These are phyloP conservation scores for Globisporangium carolinianum DNA, from an alignment of 352 stramenopile genomes.

Conservation along the genomic window DNA sequence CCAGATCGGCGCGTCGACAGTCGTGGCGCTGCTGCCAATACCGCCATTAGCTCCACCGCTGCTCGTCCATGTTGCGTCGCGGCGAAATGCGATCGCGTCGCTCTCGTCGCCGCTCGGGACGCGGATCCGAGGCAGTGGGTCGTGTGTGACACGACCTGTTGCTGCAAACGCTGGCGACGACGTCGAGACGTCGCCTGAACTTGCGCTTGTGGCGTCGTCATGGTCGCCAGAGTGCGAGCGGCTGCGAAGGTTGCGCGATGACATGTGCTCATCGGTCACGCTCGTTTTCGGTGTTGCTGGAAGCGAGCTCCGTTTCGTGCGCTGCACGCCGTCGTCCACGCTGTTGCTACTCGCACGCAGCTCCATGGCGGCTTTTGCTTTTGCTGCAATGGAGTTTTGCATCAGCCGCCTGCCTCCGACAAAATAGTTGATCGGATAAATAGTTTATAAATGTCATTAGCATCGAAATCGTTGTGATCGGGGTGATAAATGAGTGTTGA, in stretches of 20 bases:
- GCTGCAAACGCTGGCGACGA: not conserved
- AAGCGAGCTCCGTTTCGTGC: slow-evolving; percentile 7
- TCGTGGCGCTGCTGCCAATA: not conserved
- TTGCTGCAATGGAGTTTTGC: not conserved
- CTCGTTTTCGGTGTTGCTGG: not conserved
- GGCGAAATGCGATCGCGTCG: slow-evolving; percentile 1
- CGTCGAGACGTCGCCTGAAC: not conserved
- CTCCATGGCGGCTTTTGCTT: too few relatives aligned
- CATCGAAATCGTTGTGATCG: not conserved
- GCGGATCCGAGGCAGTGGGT: slow-evolving; percentile 1
- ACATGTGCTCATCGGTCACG: not conserved
- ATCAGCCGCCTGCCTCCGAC: not conserved
- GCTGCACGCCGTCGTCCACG: not conserved
- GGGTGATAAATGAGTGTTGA: too few relatives aligned
- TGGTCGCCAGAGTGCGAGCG: not conserved
- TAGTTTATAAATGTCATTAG: too few relatives aligned
- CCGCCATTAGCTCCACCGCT: not conserved
- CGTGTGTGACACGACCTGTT: not conserved
- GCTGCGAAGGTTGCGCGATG: not conserved
- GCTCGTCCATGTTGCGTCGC: slow-evolving; percentile 3
- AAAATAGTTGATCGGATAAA: too few relatives aligned
- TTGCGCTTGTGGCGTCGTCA: slow-evolving; percentile 5
- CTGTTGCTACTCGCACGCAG: not conserved
- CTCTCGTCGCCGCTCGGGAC: not conserved
- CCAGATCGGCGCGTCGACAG: not conserved